A percentile compares a stretch with the other conserved stretches of the same genome.
These are phyloP conservation scores for Penicillium sp. DNA, from an alignment of 2,329 filamentous ascomycete species.

Conservation along the genomic window DNA sequence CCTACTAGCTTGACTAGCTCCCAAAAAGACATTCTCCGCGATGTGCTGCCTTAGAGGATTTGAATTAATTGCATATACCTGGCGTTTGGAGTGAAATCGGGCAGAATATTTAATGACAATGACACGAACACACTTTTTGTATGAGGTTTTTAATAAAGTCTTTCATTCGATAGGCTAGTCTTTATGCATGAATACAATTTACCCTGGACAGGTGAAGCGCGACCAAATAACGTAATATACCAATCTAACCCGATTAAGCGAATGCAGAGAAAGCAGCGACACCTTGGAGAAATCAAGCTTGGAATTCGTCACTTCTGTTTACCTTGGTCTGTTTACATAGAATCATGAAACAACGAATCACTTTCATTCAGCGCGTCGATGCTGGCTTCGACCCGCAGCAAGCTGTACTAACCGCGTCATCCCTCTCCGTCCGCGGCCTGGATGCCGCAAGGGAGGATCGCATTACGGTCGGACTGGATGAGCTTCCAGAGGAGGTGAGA, in stretches of 20 bases:
- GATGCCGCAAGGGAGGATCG: slow-evolving; percentile 73
- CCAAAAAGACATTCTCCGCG: slow-evolving; percentile 78
- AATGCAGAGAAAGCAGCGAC: slow-evolving; percentile 20
- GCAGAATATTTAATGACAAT: slow-evolving; percentile 17
- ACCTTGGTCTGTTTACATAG: neutral
- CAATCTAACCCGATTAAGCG: slow-evolving; percentile 19
- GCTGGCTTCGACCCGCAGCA: slow-evolving; percentile 62
- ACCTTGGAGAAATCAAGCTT: slow-evolving; percentile 12
- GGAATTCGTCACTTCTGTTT: slow-evolving; percentile 2
- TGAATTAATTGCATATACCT: slow-evolving; percentile 19
- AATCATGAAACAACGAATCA: slow-evolving; percentile 55
- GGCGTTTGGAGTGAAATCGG: slow-evolving; percentile 28
- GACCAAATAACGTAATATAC: neutral
- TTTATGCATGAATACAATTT: neutral
- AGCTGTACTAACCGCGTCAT: slow-evolving; percentile 56
- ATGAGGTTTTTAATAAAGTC: neutral
- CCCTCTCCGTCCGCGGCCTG: slow-evolving; percentile 58
- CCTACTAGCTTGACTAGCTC: slow-evolving; percentile 69
- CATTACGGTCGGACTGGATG: slow-evolving; percentile 68
- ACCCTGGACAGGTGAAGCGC: neutral
- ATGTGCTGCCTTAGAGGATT: slow-evolving; percentile 60
- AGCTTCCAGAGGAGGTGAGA: slow-evolving; percentile 66
- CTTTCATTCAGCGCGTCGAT: slow-evolving; percentile 69
- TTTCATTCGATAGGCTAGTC: neutral
- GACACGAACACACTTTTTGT: slow-evolving; percentile 5